Base-by-base conservation (phyloP, 495 filamentous ascomycete species). In the Rhypophila decipiens region DNA sequence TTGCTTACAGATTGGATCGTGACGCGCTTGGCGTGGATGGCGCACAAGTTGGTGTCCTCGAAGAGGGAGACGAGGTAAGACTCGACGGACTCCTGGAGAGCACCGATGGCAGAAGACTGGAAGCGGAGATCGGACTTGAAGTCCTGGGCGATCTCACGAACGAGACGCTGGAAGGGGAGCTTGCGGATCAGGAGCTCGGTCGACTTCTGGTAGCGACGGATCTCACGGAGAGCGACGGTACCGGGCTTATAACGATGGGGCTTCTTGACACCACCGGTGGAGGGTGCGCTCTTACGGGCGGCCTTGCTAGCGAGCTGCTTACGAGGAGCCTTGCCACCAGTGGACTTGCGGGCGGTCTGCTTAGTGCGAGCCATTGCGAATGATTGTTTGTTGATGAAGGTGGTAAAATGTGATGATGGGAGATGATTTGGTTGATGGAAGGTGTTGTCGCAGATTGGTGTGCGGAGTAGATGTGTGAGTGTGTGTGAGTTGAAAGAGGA, bases 141-240 rank as follows among this genome's bases (percentile, higher is more conserved):
- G 78, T 99, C 93, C 74, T 99, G 93, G 41, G 93, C 93, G 61
- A 99, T 99, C 76, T 99, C 93, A 86, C 93, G 93, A 53, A 99
- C 72, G 66, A 99, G 81, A 78, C 93, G 94, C 84, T 99, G 93
- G 87, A 99, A 99, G 68, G 93, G 93, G 61, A 99, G 89, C 88
- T 99, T 99, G 84, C 93, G 93, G 84, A 99, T 99, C 63, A 99
- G 74, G 52, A 99, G 91, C 88, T 99, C 93, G 64, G 93, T 99
- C 60, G 90, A 96, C 84, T 99, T 99, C 84, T 99, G 93, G 85
- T 99, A 99, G 68, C 93, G 93, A 90, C 93, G 94, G 71, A 99
- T 99, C 80, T 99, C 93, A 91, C 93, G 93, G 63, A 99, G 93
- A 90, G 93, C 93, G 86, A 99, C 93, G 78, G 93, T 99, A 90